A percentile compares a stretch with the other conserved stretches of the same genome.
Conservation (phyloP, 768 basidiomycete genomes). For the Solioccasus polychromus region DNA sequence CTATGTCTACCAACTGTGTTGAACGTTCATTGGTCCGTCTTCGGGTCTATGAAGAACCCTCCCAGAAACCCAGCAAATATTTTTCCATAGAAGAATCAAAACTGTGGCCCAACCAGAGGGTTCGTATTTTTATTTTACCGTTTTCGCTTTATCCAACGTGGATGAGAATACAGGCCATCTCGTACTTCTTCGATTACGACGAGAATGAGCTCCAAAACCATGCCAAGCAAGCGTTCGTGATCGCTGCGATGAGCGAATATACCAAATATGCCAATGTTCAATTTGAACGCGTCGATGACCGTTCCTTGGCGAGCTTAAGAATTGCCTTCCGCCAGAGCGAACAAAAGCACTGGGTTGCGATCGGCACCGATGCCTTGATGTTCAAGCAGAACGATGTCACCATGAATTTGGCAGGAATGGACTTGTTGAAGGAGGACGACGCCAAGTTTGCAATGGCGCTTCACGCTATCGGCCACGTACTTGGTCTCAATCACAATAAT, state of each 20-base stretch:
- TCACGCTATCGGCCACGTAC: conserved; percentile 1
- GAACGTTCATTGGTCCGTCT: background rate
- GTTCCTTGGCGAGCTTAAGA: background rate
- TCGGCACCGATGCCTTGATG: conserved; percentile 1
- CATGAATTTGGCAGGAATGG: background rate
- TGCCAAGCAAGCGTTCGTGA: too few species aligned
- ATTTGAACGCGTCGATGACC: background rate
- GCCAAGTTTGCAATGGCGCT: background rate
- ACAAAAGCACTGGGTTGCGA: background rate
- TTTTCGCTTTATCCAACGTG: background rate
- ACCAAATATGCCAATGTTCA: background rate
- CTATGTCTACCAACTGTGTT: too few species aligned
- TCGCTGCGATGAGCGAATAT: background rate
- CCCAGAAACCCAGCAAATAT: background rate
- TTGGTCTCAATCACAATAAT: background rate
- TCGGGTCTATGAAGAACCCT: background rate
- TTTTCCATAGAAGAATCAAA: background rate
- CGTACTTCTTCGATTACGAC: background rate
- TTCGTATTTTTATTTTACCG: background rate
- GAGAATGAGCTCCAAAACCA: background rate
- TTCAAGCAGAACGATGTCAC: background rate
- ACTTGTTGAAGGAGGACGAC: too few species aligned
- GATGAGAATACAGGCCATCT: background rate
- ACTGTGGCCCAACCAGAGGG: background rate
- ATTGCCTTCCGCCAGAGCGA: background rate